Evolutionary conservation across 768 basidiomycete species (phyloP), one percentile per base, ranked within the genome.

Genomic region (Phylloporus sp.): DNA sequence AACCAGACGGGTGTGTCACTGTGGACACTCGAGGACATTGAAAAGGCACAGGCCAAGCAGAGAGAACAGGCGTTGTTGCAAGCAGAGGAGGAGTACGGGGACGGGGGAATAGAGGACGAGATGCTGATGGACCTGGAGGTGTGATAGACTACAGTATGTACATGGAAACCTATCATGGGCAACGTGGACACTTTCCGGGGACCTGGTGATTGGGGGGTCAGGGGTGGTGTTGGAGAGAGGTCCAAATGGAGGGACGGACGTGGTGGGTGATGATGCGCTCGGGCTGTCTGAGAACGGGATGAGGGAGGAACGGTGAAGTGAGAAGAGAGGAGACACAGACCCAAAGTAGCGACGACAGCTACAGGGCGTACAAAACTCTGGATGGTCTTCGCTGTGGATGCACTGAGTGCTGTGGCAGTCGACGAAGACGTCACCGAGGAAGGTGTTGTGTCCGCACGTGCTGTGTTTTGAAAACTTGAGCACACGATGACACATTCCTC

Each of bases 1-100:
- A 92, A 94, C 62, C 88, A 91, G 68, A 97, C 95, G 2, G 94
- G 95, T 0, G 75, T 97, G 27, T 95, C 91, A 16, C 75, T 98
- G 32, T 99, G 97, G 97, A 91, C 92, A 18, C 71, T 98, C 32
- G 91, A 93, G 61, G 91, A 98, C 67, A 79, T 99, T 13, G 80
- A 91, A 61, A 87, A 84, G 66, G 86, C 86, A 39, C 94, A 97
- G 67, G 79, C 79, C 29, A 88, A 88, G 63, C 89, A 92, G 59
- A 83, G 79, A 65, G 87, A 80, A 43, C 76, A 85, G 18, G 80
- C 77, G 36, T 58, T 80, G 22, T 73, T 80, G 52, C 34, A 73
- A 57, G 59, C 46, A 24, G 45, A 45, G 31, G 84, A 88, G 29
- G 82, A 86, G 44, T 86, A 82, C 58, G 76, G 70, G 7, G 82